Evolutionary conservation across 768 basidiomycete genomes (phyloP).

Genomic region (Podaxis sp.): DNA sequence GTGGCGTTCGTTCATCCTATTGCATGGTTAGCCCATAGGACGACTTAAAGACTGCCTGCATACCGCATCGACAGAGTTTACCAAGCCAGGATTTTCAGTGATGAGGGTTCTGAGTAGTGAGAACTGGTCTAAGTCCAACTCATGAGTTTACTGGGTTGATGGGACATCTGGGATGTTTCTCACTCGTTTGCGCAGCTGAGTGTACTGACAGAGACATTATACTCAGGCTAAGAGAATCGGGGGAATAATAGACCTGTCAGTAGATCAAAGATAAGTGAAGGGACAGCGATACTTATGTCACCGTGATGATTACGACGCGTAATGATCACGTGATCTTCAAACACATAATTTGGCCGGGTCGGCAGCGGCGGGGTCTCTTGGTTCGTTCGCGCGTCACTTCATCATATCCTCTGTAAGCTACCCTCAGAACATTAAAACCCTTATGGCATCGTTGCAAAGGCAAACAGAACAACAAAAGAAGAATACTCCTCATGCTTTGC

Average conservation of each 20-base stretch:
- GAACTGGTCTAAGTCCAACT: constrained; percentile 54
- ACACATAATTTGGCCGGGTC: background rate
- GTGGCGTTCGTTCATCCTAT: constrained; percentile 76
- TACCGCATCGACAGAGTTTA: constrained; percentile 68
- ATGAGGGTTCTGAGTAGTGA: constrained; percentile 68
- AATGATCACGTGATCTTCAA: background rate
- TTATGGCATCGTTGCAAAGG: constrained; percentile 27
- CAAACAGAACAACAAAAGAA: constrained; percentile 33
- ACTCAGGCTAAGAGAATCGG: background rate
- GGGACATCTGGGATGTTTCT: constrained; percentile 14
- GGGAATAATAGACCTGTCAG: too few relatives aligned
- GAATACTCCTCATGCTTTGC: constrained; percentile 47
- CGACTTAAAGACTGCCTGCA: constrained; percentile 16
- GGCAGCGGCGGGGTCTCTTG: background rate
- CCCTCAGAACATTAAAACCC: constrained; percentile 21
- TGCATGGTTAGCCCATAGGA: constrained; percentile 10
- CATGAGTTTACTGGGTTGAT: constrained; percentile 7
- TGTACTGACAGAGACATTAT: constrained; percentile 57
- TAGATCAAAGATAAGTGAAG: background rate
- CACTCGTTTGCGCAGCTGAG: constrained; percentile 70
- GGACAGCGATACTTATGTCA: background rate
- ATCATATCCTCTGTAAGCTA: constrained; percentile 22
- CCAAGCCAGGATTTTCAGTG: constrained; percentile 56
- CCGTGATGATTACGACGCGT: constrained; percentile 18
- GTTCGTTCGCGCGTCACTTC: background rate